Conservation (phyloP, 2,329 filamentous ascomycete species). For the Tolypocladium amazonense region DNA sequence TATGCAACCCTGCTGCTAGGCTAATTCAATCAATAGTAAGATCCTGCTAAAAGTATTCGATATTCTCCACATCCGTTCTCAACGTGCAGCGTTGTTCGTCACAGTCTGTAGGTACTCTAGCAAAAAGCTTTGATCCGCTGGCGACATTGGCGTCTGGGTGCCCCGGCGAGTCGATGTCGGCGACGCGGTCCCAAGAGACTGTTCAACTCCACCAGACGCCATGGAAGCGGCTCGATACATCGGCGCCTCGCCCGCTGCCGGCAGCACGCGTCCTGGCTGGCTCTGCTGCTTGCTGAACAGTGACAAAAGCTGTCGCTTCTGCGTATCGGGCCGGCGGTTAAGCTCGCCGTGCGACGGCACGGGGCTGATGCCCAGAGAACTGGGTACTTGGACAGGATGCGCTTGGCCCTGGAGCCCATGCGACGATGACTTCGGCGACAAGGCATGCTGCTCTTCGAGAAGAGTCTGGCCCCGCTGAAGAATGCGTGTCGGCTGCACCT, state of each 20-base stretch:
- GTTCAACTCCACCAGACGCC: constrained; percentile 27
- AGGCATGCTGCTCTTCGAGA: constrained; percentile 6
- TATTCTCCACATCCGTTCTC: constrained; percentile 3
- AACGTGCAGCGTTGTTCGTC: constrained; percentile 27
- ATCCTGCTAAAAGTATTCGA: too few relatives aligned
- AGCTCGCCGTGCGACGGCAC: not conserved
- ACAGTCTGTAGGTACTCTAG: constrained; percentile 60
- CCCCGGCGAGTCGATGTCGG: constrained; percentile 27
- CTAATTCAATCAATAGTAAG: not conserved
- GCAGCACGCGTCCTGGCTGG: not conserved
- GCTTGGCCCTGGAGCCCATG: constrained; percentile 9
- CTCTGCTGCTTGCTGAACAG: constrained; percentile 43
- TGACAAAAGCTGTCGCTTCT: constrained; percentile 38
- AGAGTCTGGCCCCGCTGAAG: constrained; percentile 23
- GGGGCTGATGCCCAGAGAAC: constrained; percentile 4
- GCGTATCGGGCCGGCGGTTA: constrained; percentile 13
- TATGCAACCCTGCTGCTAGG: not conserved
- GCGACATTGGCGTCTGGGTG: constrained; percentile 47
- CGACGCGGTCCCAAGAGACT: constrained; percentile 2
- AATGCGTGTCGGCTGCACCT: constrained; percentile 19
- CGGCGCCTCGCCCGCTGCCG: constrained; percentile 6
- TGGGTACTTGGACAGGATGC: constrained; percentile 7
- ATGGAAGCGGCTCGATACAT: constrained; percentile 32
- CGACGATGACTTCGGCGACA: constrained; percentile 12
- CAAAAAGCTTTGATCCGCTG: constrained; percentile 66